Percentiles rank a stretch among this genome's conserved stretches.
These are phyloP conservation scores for Saccharomycodes ludwigii DNA, from an alignment of 805 yeast species.

Conservation along the genomic window DNA sequence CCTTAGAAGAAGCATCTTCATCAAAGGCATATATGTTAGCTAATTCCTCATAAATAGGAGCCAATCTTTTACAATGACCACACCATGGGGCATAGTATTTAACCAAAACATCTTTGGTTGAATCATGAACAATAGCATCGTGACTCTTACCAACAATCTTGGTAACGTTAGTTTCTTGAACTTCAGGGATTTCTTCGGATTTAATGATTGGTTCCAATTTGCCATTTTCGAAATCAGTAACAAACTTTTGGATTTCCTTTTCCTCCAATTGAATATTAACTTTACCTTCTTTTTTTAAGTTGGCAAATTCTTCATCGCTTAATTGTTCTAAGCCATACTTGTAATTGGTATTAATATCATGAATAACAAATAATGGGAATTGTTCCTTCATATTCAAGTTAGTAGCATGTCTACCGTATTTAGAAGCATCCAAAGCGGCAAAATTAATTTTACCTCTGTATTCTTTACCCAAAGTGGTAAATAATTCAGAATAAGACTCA, in stretches of 20 bases:
- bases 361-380: slow-evolving; percentile 86
- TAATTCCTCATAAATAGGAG: slow-evolving; percentile 80
- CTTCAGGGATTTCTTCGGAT: slow-evolving; percentile 77
- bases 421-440: slow-evolving; percentile 75
- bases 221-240: slow-evolving; percentile 52
- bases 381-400: slow-evolving; percentile 72
- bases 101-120: slow-evolving; percentile 59
- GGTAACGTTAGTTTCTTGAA: slow-evolving; percentile 62
- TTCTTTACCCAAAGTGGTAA: slow-evolving; percentile 56
- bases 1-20: slow-evolving; percentile 35
- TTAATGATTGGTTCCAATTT: slow-evolving; percentile 61
- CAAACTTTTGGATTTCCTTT: slow-evolving; percentile 45
- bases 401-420: slow-evolving; percentile 78
- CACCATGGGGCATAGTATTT: slow-evolving; percentile 98
- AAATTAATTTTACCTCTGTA: slow-evolving; percentile 73
- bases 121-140: slow-evolving; percentile 49
- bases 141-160: slow-evolving; percentile 79
- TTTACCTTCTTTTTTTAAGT: slow-evolving; percentile 9
- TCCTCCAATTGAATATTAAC: slow-evolving; percentile 31
- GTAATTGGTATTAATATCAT: slow-evolving; percentile 51
- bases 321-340: slow-evolving; percentile 70
- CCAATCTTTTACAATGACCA: slow-evolving; percentile 88
- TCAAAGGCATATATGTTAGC: slow-evolving; percentile 54
- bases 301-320: slow-evolving; percentile 19
- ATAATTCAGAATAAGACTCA: slow-evolving; percentile 35